phyloP scores from a whole-genome alignment of 1,284 basidiomycete species.

The Melanopsichium pennsylvanicum region DNA sequence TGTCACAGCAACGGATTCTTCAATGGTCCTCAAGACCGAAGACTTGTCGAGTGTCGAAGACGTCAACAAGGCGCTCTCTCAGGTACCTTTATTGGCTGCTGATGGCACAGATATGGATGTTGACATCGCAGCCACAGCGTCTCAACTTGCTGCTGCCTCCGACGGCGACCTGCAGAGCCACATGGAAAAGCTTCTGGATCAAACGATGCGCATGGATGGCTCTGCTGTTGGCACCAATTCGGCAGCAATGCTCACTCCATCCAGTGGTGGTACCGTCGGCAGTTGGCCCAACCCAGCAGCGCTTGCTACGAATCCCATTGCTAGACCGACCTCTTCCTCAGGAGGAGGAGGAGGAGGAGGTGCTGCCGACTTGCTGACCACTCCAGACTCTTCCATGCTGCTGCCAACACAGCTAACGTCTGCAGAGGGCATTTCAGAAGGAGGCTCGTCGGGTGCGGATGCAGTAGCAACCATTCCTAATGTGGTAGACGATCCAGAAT shows the following conservation, averaged over 20 bases:
- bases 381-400: conserved; percentile 15
- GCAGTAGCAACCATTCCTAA: conserved; percentile 21
- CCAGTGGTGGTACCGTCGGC: conserved; percentile 4
- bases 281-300: conserved; percentile 11
- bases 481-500: conserved; percentile 35
- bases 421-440: conserved; percentile 1
- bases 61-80: conserved; percentile 1
- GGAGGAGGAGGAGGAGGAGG: conserved; percentile 6
- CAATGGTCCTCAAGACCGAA: conserved; percentile 14
- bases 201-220: conserved; percentile 23
- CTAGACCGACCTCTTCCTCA: conserved; percentile 7
- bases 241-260: conserved; percentile 19
- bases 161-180: conserved; percentile 10
- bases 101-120: conserved; percentile 18
- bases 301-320: not conserved
- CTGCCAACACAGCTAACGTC: conserved; percentile 13
- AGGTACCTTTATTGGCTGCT: conserved; percentile 22
- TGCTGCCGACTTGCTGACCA: conserved; percentile 4
- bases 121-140: conserved; percentile 17
- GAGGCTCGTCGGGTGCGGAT: conserved; percentile 1
- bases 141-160: conserved; percentile 13
- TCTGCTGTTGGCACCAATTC: not conserved
- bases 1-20: too few relatives aligned
- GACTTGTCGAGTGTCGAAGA: not conserved
- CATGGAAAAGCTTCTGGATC: conserved; percentile 33